Conservation (phyloP, 1,284 basidiomycete species). For the Termitomyces sp. region DNA sequence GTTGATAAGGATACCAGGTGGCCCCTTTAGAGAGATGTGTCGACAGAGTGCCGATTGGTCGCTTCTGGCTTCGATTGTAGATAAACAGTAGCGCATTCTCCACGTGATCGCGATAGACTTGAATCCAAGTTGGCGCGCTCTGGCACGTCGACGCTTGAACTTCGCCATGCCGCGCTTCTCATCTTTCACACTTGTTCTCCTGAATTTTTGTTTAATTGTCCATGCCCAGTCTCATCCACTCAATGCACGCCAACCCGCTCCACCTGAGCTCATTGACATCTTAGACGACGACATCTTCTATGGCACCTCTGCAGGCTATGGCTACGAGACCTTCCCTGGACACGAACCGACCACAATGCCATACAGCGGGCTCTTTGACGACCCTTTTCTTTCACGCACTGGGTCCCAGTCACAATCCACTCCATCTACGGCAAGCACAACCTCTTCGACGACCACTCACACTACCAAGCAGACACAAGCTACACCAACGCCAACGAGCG, state of each 20-base stretch:
- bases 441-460: background rate
- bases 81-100: background rate
- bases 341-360: constrained; percentile 7
- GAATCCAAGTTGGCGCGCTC: background rate
- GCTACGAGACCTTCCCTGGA: constrained; percentile 4
- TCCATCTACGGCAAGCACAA: constrained; percentile 4
- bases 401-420: constrained; percentile 3
- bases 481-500: background rate
- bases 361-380: constrained; percentile 11
- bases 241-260: background rate
- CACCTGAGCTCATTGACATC: constrained; percentile 24
- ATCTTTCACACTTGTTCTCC: constrained; percentile 6
- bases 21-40: constrained; percentile 71
- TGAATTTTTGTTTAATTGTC: constrained; percentile 11
- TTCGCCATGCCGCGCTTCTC: constrained; percentile 12
- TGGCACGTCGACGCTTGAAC: background rate
- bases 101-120: constrained; percentile 13
- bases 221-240: constrained; percentile 18
- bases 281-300: constrained; percentile 22
- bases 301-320: constrained; percentile 1
- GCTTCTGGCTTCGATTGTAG: constrained; percentile 18
- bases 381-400: constrained; percentile 5
- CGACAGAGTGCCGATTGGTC: constrained; percentile 58
- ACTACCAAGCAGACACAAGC: background rate
- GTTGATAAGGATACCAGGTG: constrained; percentile 51